Base-by-base conservation (phyloP, 2,329 filamentous ascomycete species). In the Pseudocercospora pini-densiflorae region DNA sequence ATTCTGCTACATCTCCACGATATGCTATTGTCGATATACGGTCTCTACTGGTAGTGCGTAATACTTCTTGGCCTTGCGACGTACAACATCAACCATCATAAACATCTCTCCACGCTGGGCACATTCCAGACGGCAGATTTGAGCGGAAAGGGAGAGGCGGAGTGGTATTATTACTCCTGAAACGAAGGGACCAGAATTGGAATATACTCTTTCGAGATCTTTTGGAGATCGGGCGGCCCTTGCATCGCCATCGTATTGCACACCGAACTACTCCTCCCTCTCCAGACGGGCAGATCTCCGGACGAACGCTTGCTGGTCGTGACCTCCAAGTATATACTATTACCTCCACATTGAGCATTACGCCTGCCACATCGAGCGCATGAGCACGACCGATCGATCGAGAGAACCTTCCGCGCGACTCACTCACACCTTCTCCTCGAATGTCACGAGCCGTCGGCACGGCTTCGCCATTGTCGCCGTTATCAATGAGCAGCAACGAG, bases 401-500 rank as follows among this genome's bases (percentile, higher is more conserved):
- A 58, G 31, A 43, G 51, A 55, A 55, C 57, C 40, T 49, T 59
- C 53, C 60, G 27, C 45, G n/a, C 55, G 58, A 33, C 49, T 55
- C 51, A 33, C 51, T 31, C 27, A 27, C 51, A 31, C 51, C 51
- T 55, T 55, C 51, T 55, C 59, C 29, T 33, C 59, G 27, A 19
- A 58, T 58, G 55, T 36, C 55, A 19, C 55, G 31, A 36, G 55
- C 55, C 55, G 55, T 43, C 55, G 55, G 55, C 55, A 58, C 33
- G 55, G 55, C 31, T 12, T 33, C 59, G 40, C 59, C 59, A 29
- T 23, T 61, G 61, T 47, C 61, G 59, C 62, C 92, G 77, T 87
- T 93, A 79, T 95, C 92, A 81, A 83, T 92, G 85, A 90, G 84
- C 77, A 92, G 90, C 79, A 93, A 89, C 84, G 92, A 95, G 79